These are phyloP conservation scores for Chrysosphaeria jannelii DNA, from an alignment of 2,329 filamentous ascomycete species.

Conservation along the genomic window DNA sequence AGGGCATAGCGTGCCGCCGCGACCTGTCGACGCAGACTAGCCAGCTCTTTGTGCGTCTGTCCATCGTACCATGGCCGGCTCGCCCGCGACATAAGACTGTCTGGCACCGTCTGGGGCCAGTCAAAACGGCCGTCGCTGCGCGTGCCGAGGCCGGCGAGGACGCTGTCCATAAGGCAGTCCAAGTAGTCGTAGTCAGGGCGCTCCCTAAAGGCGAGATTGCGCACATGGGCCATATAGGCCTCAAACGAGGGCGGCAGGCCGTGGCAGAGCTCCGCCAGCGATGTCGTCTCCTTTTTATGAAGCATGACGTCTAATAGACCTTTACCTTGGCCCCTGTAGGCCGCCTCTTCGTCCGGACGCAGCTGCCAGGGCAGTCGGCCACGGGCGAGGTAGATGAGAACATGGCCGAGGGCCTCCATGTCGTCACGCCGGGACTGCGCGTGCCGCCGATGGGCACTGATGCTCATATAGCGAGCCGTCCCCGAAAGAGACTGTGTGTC, in stretches of 20 bases:
- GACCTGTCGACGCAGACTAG: conserved; percentile 3
- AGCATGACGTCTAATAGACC: conserved; percentile 99
- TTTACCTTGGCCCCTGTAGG: conserved; percentile 44
- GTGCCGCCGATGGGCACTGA: conserved; percentile 90
- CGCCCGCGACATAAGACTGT: too few species aligned
- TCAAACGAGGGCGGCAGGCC: conserved; percentile 89
- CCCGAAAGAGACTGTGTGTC: conserved; percentile 90
- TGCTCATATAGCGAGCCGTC: conserved; percentile 96
- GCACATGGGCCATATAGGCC: conserved; percentile 88
- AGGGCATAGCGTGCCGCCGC: conserved; percentile 4
- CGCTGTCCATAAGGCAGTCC: conserved; percentile 78
- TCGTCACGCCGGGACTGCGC: conserved; percentile 92
- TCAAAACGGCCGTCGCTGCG: conserved; percentile 94
- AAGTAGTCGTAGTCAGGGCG: conserved; percentile 96
- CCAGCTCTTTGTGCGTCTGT: conserved; percentile 1
- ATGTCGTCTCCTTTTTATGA: conserved; percentile 95
- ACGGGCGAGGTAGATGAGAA: conserved; percentile 44
- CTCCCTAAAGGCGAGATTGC: conserved; percentile 90
- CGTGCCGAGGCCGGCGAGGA: conserved; percentile 72
- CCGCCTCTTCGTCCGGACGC: too few species aligned
- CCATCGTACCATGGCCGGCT: conserved; percentile 7
- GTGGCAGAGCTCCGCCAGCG: conserved; percentile 85
- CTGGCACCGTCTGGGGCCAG: conserved; percentile 98
- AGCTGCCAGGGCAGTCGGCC: conserved; percentile 44
- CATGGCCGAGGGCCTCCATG: conserved; percentile 60